phyloP scores from a whole-genome alignment of 202 grass and related monocot genomes.

The Carex arenaria region DNA sequence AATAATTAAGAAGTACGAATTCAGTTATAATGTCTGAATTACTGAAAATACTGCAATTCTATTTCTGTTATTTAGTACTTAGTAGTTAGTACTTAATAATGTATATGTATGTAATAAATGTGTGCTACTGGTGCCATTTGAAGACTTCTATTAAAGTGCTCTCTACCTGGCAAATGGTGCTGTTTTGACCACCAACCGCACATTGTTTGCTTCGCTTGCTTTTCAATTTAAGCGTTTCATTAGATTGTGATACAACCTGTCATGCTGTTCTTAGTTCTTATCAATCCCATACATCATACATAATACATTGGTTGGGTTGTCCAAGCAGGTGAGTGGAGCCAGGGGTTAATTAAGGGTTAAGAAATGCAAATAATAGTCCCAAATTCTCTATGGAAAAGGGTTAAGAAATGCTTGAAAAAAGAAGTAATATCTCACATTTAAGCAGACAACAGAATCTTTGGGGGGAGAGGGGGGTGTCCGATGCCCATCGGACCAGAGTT shows the following conservation, averaged over 20 bases:
- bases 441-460: background rate
- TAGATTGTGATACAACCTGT: background rate
- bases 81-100: background rate
- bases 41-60: background rate
- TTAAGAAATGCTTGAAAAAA: background rate
- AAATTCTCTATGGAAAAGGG: background rate
- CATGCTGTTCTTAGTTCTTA: background rate
- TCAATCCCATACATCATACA: background rate
- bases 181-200: background rate
- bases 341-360: background rate
- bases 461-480: too few relatives aligned
- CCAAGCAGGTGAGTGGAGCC: background rate
- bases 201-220: slow-evolving; percentile 8
- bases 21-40: background rate
- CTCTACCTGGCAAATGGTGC: background rate
- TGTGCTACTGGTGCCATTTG: background rate
- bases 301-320: background rate
- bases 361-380: background rate
- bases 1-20: background rate
- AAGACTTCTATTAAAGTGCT: background rate
- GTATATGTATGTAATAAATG: background rate
- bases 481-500: too few relatives aligned
- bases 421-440: background rate
- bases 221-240: background rate
- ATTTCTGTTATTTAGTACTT: background rate